Conservation (phyloP, 352 stramenopile species). For the Phytophthora pistaciae region DNA sequence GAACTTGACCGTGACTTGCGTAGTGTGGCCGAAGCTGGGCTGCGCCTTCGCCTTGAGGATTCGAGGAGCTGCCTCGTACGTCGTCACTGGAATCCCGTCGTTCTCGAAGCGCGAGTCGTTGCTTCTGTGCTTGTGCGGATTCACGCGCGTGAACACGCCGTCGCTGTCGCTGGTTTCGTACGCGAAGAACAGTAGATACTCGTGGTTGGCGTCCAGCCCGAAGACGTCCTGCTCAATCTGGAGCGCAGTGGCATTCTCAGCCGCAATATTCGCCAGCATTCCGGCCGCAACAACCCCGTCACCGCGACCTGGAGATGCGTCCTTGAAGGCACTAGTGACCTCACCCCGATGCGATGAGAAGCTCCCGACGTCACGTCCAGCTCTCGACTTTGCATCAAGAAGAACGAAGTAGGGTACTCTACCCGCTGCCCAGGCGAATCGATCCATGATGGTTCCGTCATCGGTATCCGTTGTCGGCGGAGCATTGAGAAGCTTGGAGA, state of each 20-base stretch:
- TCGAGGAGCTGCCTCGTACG: constrained; percentile 55
- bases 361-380: constrained; percentile 16
- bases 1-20: constrained; percentile 61
- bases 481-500: constrained; percentile 63
- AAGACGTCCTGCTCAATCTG: constrained; percentile 47
- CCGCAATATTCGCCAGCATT: constrained; percentile 39
- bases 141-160: constrained; percentile 77
- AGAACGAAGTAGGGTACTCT: constrained; percentile 74
- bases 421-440: constrained; percentile 37
- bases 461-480: constrained; percentile 9
- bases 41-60: constrained; percentile 49
- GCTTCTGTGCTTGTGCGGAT: constrained; percentile 60
- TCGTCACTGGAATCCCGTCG: constrained; percentile 61
- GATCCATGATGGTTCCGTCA: constrained; percentile 10
- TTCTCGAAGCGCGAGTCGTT: constrained; percentile 55
- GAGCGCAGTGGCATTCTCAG: constrained; percentile 63
- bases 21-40: constrained; percentile 67
- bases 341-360: constrained; percentile 32
- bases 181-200: constrained; percentile 78
- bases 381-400: constrained; percentile 54
- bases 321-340: constrained; percentile 30
- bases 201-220: constrained; percentile 50
- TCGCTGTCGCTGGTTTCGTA: constrained; percentile 75
- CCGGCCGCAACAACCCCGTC: constrained; percentile 60
- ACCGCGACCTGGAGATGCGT: constrained; percentile 28